A percentile compares a stretch with the other conserved stretches of the same genome.
Conservation (phyloP, 768 basidiomycete species). For the Kwoniella sp. region DNA sequence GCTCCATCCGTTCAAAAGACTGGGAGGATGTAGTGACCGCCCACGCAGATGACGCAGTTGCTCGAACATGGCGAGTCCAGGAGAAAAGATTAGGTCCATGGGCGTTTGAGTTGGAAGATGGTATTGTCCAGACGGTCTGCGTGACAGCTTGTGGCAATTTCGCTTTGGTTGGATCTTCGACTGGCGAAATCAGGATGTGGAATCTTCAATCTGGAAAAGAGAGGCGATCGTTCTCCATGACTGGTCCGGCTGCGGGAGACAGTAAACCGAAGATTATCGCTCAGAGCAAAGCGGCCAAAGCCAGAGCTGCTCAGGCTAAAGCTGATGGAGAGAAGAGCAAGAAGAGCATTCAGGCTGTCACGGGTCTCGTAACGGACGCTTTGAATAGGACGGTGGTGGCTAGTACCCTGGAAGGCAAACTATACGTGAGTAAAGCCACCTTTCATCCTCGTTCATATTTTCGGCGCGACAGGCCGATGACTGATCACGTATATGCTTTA, state of each 20-base stretch:
- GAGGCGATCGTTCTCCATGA: constrained; percentile 71
- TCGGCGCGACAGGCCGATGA: too few species aligned
- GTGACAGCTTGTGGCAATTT: constrained; percentile 97
- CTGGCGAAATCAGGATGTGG: constrained; percentile 76
- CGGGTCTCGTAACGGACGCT: constrained; percentile 81
- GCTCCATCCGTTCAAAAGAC: constrained; percentile 79
- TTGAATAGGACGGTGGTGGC: constrained; percentile 80
- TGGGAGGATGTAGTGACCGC: constrained; percentile 98
- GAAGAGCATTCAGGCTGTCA: constrained; percentile 65
- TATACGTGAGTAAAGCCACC: constrained; percentile 78
- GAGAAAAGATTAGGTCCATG: constrained; percentile 80
- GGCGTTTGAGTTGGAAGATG: constrained; percentile 65
- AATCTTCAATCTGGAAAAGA: constrained; percentile 94
- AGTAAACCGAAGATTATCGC: constrained; percentile 46
- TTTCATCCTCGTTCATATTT: too few species aligned
- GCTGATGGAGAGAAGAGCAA: constrained; percentile 51
- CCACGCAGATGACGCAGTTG: constrained; percentile 77
- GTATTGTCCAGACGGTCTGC: constrained; percentile 74
- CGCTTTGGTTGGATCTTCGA: constrained; percentile 78
- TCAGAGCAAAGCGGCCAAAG: constrained; percentile 34
- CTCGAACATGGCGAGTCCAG: constrained; percentile 83
- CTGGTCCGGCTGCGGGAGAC: constrained; percentile 38
- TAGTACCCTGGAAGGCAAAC: constrained; percentile 80
- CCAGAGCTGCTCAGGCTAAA: constrained; percentile 27
- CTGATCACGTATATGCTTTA: too few species aligned